Evolutionary conservation across 176 grass and related monocot genomes (phyloP), one percentile per base, ranked within the genome.

Genomic region (Rhipidocladum racemiflorum): DNA sequence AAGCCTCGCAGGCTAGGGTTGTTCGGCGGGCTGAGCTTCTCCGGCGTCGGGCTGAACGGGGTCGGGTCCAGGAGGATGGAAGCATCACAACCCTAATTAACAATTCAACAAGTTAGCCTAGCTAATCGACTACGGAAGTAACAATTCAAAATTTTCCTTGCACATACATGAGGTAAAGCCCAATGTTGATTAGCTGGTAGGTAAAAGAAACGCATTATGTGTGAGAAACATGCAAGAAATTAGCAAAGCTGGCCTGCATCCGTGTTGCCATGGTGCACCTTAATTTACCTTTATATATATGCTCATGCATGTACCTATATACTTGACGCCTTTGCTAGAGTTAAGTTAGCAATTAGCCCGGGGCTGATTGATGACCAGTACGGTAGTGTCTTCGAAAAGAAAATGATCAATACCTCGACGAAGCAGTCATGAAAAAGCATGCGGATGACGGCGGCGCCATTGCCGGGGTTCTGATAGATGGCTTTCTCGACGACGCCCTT

Each of bases 371-470:
- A 55, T 55, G 20, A 21, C 23, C 21, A 23, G 1, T 56, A 10
- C 53, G 21, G n/a, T 23, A 18, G 40, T 2, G 48, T 50, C 48
- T 50, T 17, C 39, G 16, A 50, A 50, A 2, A 18, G 11, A 23
- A 11, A 57, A 49, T 18, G 54, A 57, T 10, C 54, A 57, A 24
- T 32, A 91, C 89, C 81, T 83, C 80, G 3, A 91, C 89, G 48
- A 91, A 91, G 77, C 89, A 91, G 74, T 91, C 89, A 16, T 91
- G 89, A 82, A 91, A 91, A 32, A 63, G 61, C 81, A 91, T 56
- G 2, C 89, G 64, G 71, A 91, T 72, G 68, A 82, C 34, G 53
- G 43, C 81, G 24, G 85, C 89, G 27, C 75, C 85, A 9, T 32
- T 27, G 63, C 82, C 86, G 16, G 59, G 75, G 61, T 82, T 39